phyloP scores from a whole-genome alignment of 2,329 filamentous ascomycete genomes.

The Botrytis porri region DNA sequence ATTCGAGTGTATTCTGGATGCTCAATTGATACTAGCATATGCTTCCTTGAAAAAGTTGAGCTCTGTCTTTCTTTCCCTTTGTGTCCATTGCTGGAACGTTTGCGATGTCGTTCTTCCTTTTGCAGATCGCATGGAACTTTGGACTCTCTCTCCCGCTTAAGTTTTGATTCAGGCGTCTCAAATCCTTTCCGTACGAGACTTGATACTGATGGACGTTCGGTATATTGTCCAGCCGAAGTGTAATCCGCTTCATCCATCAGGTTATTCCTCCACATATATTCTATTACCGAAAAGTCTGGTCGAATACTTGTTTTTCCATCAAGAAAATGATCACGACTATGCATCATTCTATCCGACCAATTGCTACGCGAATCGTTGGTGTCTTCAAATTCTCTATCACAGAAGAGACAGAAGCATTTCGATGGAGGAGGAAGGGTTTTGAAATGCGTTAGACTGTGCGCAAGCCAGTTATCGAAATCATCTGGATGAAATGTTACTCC shows the following conservation, averaged over 20 bases:
- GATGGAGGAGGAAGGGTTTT: slow-evolving; percentile 37
- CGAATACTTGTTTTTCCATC: slow-evolving; percentile 27
- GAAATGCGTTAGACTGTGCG: slow-evolving; percentile 44
- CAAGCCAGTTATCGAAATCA: slow-evolving; percentile 45
- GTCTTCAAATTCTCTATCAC: slow-evolving; percentile 37
- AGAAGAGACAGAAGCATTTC: slow-evolving; percentile 50
- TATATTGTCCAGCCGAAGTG: slow-evolving; percentile 16
- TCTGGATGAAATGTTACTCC: slow-evolving; percentile 40
- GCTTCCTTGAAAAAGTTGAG: neutral
- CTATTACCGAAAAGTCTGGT: slow-evolving; percentile 44
- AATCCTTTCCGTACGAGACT: slow-evolving; percentile 20
- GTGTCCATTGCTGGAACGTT: neutral
- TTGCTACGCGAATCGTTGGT: slow-evolving; percentile 20
- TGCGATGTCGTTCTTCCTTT: slow-evolving; percentile 20
- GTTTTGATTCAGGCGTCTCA: slow-evolving; percentile 22
- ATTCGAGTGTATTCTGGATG: neutral
- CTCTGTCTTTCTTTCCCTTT: neutral
- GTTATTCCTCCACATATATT: slow-evolving; percentile 38
- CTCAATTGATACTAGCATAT: neutral
- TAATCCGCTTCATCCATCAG: slow-evolving; percentile 36
- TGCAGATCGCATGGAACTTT: slow-evolving; percentile 4
- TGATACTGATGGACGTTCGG: slow-evolving; percentile 26
- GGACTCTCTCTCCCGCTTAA: slow-evolving; percentile 12
- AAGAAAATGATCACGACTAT: slow-evolving; percentile 47
- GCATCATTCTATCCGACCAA: slow-evolving; percentile 45